Conservation (phyloP, 768 basidiomycete genomes). For the Trametes gibbosa region DNA sequence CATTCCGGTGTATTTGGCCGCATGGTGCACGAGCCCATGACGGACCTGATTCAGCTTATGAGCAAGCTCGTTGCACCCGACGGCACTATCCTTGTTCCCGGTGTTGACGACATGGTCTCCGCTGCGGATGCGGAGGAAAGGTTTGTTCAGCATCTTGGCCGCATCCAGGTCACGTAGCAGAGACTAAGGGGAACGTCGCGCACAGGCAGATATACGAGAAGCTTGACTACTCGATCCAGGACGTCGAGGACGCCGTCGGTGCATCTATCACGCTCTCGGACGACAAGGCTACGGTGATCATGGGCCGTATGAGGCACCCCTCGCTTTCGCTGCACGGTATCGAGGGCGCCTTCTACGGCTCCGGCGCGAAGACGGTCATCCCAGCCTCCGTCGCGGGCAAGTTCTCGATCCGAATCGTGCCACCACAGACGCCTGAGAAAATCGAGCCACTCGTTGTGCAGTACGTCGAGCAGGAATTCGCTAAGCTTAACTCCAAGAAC, state of each 20-base stretch:
- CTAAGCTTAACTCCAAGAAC: constrained; percentile 86
- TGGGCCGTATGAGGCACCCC: constrained; percentile 92
- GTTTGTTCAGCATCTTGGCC: constrained; percentile 34
- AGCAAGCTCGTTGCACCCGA: constrained; percentile 75
- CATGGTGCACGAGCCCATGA: constrained; percentile 90
- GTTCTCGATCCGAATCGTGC: constrained; percentile 93
- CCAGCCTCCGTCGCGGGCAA: constrained; percentile 87
- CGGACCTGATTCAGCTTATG: constrained; percentile 82
- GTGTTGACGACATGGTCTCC: constrained; percentile 81
- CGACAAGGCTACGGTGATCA: constrained; percentile 77
- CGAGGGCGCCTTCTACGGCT: constrained; percentile 87
- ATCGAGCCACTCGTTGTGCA: constrained; percentile 68
- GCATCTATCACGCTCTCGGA: constrained; percentile 68
- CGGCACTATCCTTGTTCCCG: constrained; percentile 87
- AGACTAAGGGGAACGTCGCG: neutral
- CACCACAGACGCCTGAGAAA: constrained; percentile 75
- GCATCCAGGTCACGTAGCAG: neutral
- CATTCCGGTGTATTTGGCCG: constrained; percentile 89
- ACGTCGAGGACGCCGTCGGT: constrained; percentile 78
- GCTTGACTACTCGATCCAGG: constrained; percentile 69
- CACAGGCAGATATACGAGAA: constrained; percentile 64
- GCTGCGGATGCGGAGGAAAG: constrained; percentile 73
- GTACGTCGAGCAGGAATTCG: constrained; percentile 78
- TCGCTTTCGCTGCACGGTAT: constrained; percentile 92
- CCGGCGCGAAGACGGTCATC: constrained; percentile 90